Evolutionary conservation across 805 yeast species (phyloP).

Genomic region (Yamadazyma ubonensis): DNA sequence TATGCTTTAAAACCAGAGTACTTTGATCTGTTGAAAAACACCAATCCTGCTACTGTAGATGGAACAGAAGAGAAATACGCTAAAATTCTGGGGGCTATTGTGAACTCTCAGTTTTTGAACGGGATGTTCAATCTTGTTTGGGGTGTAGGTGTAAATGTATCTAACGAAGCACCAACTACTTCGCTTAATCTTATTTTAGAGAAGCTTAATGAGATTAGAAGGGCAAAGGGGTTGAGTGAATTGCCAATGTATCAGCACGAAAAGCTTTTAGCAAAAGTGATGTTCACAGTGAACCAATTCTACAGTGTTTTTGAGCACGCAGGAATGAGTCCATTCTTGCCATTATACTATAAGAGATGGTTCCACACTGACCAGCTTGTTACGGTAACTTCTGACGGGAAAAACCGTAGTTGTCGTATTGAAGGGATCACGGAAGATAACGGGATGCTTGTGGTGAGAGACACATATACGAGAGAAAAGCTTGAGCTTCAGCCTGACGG

Average conservation of each 20-base stretch:
- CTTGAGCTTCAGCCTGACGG: slow-evolving; percentile 94
- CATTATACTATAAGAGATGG: slow-evolving; percentile 80
- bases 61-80: slow-evolving; percentile 65
- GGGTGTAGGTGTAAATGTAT: slow-evolving; percentile 86
- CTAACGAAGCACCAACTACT: slow-evolving; percentile 87
- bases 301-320: slow-evolving; percentile 53
- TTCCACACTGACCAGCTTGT: slow-evolving; percentile 69
- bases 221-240: slow-evolving; percentile 35
- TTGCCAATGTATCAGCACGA: slow-evolving; percentile 52
- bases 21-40: slow-evolving; percentile 23
- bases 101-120: slow-evolving; percentile 69
- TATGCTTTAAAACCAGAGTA: slow-evolving; percentile 70
- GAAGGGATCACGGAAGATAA: slow-evolving; percentile 81
- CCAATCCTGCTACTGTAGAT: slow-evolving; percentile 36
- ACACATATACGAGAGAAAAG: slow-evolving; percentile 56
- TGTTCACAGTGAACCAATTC: slow-evolving; percentile 65
- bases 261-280: slow-evolving; percentile 61
- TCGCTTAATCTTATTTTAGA: slow-evolving; percentile 73
- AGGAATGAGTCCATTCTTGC: slow-evolving; percentile 70
- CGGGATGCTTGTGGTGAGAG: slow-evolving; percentile 80
- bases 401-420: slow-evolving; percentile 54
- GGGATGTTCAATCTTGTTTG: slow-evolving; percentile 64
- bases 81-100: slow-evolving; percentile 81
- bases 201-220: slow-evolving; percentile 55
- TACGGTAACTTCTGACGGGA: slow-evolving; percentile 58